Evolutionary conservation across 2,329 filamentous ascomycete genomes (phyloP).

Genomic region (Lachnellula subtilissima): DNA sequence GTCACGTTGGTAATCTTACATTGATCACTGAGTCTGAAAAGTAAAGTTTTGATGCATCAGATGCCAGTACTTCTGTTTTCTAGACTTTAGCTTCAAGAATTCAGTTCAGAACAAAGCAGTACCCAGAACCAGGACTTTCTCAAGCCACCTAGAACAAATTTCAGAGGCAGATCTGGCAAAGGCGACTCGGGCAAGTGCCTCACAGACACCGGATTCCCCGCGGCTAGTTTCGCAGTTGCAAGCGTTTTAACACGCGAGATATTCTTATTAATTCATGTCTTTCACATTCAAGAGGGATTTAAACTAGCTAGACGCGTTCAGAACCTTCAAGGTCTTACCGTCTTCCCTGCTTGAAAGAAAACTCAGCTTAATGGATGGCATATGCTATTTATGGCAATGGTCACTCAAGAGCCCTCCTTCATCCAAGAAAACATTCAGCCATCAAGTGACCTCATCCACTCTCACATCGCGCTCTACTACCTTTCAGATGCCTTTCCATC

Average conservation of each 20-base stretch:
- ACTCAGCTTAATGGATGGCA: no score
- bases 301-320: background rate
- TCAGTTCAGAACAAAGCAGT: no score
- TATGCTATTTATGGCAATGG: no score
- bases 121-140: no score
- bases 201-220: background rate
- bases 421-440: background rate
- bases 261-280: background rate
- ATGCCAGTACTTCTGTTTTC: no score
- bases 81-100: no score
- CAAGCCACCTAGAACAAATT: no score
- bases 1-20: no score
- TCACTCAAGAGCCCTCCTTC: background rate
- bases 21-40: no score
- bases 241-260: no score
- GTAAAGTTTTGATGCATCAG: no score
- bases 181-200: background rate
- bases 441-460: background rate
- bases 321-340: background rate
- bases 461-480: background rate
- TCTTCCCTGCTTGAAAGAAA: no score
- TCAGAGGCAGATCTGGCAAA: background rate
- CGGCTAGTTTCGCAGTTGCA: background rate
- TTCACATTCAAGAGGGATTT: background rate
- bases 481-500: background rate